These are phyloP conservation scores for Plasmodium chabaudi DNA, from an alignment of 169 alveolate genomes.

Conservation along the genomic window DNA sequence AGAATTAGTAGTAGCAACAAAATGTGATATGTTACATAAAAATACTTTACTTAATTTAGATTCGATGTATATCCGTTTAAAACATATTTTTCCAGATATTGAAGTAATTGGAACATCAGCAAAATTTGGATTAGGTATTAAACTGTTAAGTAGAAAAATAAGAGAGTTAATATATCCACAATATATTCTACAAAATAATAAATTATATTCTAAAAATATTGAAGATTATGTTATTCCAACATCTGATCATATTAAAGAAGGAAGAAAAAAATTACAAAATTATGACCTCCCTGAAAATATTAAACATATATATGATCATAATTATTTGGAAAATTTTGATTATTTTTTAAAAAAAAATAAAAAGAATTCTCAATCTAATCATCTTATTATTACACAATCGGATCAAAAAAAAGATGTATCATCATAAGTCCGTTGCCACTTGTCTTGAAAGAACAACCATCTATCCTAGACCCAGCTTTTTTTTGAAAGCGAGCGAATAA, in stretches of 20 bases:
- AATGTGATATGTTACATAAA: conserved; percentile 88
- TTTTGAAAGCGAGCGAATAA: no score
- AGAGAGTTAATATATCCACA: conserved; percentile 70
- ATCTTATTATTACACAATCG: no score
- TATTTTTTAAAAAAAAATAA: conserved; percentile 60
- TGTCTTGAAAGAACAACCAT: no score
- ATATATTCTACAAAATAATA: conserved; percentile 35
- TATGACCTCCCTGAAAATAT: conserved; percentile 63
- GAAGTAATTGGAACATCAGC: conserved; percentile 87
- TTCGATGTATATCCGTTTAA: conserved; percentile 81
- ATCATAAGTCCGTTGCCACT: no score
- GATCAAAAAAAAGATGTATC: no score
- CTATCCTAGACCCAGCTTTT: no score
- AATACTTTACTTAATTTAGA: conserved; percentile 84
- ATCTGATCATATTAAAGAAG: conserved; percentile 29
- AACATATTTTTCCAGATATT: conserved; percentile 78
- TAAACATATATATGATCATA: conserved; percentile 69
- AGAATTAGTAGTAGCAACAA: conserved; percentile 83
- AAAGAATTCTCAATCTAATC: neutral
- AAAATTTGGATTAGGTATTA: conserved; percentile 86
- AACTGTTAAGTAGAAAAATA: conserved; percentile 55
- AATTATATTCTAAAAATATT: conserved; percentile 50
- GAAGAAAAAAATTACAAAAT: conserved; percentile 41
- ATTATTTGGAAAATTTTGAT: conserved; percentile 64
- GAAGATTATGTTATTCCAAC: conserved; percentile 74